Conservation (phyloP, 331 rosid genomes). For the Erythrophleum ivorense region DNA sequence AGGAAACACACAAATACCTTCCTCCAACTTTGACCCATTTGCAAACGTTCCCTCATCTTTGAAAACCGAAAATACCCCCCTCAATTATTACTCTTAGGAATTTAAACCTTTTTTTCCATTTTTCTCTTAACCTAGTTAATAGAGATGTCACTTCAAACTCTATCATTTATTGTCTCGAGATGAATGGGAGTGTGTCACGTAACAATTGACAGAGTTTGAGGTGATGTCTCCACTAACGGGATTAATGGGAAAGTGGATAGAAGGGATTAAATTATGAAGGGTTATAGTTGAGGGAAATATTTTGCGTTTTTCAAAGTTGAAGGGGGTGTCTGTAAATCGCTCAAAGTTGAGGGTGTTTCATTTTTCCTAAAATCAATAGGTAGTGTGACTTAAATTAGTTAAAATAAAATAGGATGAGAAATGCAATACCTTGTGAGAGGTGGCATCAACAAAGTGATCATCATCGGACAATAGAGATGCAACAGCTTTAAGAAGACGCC, state of each 20-base stretch:
- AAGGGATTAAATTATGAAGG: neutral
- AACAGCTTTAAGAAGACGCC: constrained; percentile 62
- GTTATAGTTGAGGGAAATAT: neutral
- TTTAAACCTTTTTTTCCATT: neutral
- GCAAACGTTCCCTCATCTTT: neutral
- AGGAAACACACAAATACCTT: neutral
- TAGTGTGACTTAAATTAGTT: neutral
- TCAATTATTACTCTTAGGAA: too few relatives aligned
- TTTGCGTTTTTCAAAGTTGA: neutral
- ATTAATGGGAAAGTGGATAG: neutral
- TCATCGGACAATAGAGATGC: constrained; percentile 68
- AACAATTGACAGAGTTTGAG: neutral
- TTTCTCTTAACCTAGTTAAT: neutral
- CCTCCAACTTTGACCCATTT: neutral
- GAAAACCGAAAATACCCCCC: neutral
- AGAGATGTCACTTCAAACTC: neutral
- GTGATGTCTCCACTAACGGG: neutral
- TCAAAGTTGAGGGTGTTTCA: too few relatives aligned
- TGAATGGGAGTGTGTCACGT: neutral
- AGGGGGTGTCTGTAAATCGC: too few relatives aligned
- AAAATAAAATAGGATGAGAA: neutral
- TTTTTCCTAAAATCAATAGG: neutral
- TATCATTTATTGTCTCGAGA: neutral
- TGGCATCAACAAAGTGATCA: constrained; percentile 69
- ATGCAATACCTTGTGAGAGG: constrained; percentile 71